phyloP scores from a whole-genome alignment of 2,329 filamentous ascomycete species.

The Diaporthe longicolla region DNA sequence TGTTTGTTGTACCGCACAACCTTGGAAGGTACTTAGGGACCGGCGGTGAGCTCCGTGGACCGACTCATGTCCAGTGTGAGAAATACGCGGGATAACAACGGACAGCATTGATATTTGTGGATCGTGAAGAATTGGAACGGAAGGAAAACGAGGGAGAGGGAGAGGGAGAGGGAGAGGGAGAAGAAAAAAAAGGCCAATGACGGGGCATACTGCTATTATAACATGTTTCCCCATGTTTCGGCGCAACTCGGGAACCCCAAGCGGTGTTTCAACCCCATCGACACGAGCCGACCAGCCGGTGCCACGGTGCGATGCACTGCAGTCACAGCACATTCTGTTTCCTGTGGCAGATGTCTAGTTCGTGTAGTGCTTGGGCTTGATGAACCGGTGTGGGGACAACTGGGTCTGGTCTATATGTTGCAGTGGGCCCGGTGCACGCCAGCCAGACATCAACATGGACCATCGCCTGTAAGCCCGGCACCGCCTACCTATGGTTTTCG shows the following conservation, averaged over 20 bases:
- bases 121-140: background rate
- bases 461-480: background rate
- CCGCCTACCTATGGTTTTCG: background rate
- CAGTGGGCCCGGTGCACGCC: background rate
- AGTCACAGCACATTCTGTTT: background rate
- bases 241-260: conserved; percentile 21
- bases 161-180: background rate
- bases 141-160: background rate
- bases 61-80: conserved; percentile 5
- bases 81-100: background rate
- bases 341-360: conserved; percentile 14
- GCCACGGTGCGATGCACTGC: conserved; percentile 7
- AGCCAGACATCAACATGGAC: background rate
- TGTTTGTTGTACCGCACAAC: background rate
- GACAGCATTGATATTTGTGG: background rate
- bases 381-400: background rate
- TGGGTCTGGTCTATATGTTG: background rate
- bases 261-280: conserved; percentile 30
- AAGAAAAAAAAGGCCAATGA: background rate
- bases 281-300: conserved; percentile 20
- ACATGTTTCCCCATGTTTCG: conserved; percentile 24
- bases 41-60: conserved; percentile 23
- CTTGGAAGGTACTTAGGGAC: background rate
- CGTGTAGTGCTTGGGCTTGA: conserved; percentile 9
- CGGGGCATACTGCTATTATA: conserved; percentile 24